These are phyloP conservation scores for Pythium myriotylum DNA, from an alignment of 352 stramenopile species.

Conservation along the genomic window DNA sequence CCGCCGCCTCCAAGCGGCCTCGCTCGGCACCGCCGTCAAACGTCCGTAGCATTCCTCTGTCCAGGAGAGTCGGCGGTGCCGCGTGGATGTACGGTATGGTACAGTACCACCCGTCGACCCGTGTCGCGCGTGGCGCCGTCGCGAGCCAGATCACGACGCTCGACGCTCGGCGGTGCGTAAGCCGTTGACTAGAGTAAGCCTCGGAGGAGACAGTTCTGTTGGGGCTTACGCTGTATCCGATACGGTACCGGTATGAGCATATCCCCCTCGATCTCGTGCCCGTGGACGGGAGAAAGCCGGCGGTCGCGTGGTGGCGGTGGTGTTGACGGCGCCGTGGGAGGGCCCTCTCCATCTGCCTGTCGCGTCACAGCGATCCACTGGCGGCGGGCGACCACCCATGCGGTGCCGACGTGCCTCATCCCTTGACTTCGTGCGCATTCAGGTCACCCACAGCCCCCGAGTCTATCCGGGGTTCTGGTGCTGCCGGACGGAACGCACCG, in stretches of 20 bases:
- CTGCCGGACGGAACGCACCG: conserved; percentile 12
- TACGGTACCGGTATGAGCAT: too few relatives aligned
- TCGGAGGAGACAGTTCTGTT: too few relatives aligned
- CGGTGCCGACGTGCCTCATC: conserved; percentile 1
- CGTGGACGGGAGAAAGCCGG: too few relatives aligned
- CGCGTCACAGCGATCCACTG: conserved; percentile 21
- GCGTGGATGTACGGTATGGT: neutral
- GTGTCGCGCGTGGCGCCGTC: too few relatives aligned
- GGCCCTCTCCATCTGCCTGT: neutral
- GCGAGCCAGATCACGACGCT: neutral
- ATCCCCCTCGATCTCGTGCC: too few relatives aligned
- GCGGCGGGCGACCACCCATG: neutral
- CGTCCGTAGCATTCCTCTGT: too few relatives aligned
- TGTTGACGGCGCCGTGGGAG: neutral
- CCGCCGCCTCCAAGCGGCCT: too few relatives aligned
- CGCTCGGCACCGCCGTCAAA: too few relatives aligned
- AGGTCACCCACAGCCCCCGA: neutral
- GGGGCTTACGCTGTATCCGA: too few relatives aligned
- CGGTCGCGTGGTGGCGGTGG: too few relatives aligned
- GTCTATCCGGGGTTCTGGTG: conserved; percentile 6
- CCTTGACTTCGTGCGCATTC: conserved; percentile 4
- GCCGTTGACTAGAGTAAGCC: too few relatives aligned
- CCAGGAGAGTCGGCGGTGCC: too few relatives aligned
- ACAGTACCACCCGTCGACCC: neutral
- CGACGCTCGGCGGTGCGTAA: neutral